A percentile compares a stretch with the other conserved stretches of the same genome.
phyloP scores from a whole-genome alignment of 768 basidiomycete genomes.

The Gymnopilus junonius region DNA sequence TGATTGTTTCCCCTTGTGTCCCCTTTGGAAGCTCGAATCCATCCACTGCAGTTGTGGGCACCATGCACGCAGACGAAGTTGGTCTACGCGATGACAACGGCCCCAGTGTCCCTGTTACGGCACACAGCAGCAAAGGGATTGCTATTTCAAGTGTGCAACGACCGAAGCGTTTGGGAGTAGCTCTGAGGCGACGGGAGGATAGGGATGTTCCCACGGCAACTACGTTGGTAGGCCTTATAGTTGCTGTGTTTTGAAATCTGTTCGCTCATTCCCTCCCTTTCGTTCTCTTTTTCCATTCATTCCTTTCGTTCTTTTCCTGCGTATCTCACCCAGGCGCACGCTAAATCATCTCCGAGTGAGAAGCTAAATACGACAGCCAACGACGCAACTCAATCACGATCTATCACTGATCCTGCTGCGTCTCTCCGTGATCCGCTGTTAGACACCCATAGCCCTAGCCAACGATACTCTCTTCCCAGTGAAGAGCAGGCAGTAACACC shows the following conservation, averaged over 20 bases:
- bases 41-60: background rate
- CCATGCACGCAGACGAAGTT: background rate
- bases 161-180: background rate
- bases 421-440: constrained; percentile 14
- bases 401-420: background rate
- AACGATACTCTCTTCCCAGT: constrained; percentile 10
- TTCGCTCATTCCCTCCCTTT: background rate
- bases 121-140: background rate
- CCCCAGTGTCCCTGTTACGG: background rate
- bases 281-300: background rate
- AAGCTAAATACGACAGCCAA: background rate
- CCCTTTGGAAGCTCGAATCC: background rate
- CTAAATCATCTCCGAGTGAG: background rate
- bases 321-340: no score
- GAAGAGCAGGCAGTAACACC: constrained; percentile 11
- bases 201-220: constrained; percentile 27
- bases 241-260: background rate
- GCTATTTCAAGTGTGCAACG: background rate
- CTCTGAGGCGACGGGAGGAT: background rate
- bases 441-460: background rate
- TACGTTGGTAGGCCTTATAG: constrained; percentile 17
- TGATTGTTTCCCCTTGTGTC: background rate
- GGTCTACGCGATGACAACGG: background rate
- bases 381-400: background rate
- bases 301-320: background rate